Conservation (phyloP, 1,284 basidiomycete species). For the Cryptococcus hybrid region DNA sequence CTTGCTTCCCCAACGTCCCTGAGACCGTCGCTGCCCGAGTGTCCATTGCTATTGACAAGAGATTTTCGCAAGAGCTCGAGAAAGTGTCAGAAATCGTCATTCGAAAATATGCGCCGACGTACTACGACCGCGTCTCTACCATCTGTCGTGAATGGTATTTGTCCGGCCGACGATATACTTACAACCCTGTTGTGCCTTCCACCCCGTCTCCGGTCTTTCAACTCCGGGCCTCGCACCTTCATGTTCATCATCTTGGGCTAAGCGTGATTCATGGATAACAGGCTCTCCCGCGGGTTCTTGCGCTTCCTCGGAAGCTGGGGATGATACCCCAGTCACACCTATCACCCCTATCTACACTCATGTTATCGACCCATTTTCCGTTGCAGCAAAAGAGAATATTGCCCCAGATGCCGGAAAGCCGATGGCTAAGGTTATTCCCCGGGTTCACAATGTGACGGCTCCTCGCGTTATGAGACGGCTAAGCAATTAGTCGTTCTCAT, state of each 20-base stretch:
- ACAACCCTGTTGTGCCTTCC: constrained; percentile 35
- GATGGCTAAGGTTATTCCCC: constrained; percentile 10
- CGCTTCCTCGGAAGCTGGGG: constrained; percentile 47
- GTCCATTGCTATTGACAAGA: constrained; percentile 78
- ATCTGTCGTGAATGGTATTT: constrained; percentile 87
- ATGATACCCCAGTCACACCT: constrained; percentile 47
- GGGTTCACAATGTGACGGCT: constrained; percentile 3
- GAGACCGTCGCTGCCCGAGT: constrained; percentile 44
- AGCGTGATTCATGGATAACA: constrained; percentile 33
- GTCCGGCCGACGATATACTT: constrained; percentile 52
- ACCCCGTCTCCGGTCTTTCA: constrained; percentile 32
- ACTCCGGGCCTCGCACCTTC: constrained; percentile 44
- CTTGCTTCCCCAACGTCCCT: constrained; percentile 6
- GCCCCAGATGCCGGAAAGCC: constrained; percentile 22
- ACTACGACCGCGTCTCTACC: constrained; percentile 91
- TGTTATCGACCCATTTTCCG: constrained; percentile 29
- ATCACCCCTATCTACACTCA: constrained; percentile 43
- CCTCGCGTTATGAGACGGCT: constrained; percentile 30
- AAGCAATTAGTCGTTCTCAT: constrained; percentile 26
- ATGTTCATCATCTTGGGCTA: constrained; percentile 29
- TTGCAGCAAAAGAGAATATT: constrained; percentile 46
- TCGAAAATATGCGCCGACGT: constrained; percentile 95
- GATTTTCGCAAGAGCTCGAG: constrained; percentile 79
- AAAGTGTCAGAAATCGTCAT: constrained; percentile 89
- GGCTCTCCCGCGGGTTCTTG: constrained; percentile 41